Base-by-base conservation (phyloP, 192 early-diverging fungal species). In the Backusella tarrabulga region DNA sequence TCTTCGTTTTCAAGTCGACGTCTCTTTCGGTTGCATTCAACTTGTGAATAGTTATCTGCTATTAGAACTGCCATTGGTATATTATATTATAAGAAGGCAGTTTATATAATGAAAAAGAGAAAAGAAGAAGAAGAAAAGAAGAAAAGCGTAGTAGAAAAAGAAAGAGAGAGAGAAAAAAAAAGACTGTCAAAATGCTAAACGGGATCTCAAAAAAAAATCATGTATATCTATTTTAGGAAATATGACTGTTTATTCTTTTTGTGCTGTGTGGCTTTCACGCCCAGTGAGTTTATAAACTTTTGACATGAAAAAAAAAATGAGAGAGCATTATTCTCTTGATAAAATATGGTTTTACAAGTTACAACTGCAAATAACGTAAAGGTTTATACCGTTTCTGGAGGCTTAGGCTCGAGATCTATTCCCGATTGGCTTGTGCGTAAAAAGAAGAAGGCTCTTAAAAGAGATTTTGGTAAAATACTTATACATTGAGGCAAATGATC, bases 381-480 rank as follows among this genome's bases (percentile, higher is more conserved):
- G 83, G 95, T 98, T 73, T 93, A 93, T 79, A 92, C 92, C 15
- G 89, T 94, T 52, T 92, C 90, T 32, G 92, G 93, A 34, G 90
- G 91, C 77, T 89, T 90, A 82, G 92, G 87, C 76, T 92, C 84
- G 85, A 86, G 86, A 83, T 86, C 96, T 74, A 91, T 99, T 67
- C 98, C 98, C 21, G 96, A 99, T 87, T 99, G 98, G 98, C 87
- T 97, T 23, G 93, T 92, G 2, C 89, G 91, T 75, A 88, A 90
- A 72, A 96, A 96, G 79, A 90, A 90, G 74, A 96, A 95, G 74
- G 90, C 90, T 29, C 83, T 99, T 72, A 95, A 97, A 83, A 90
- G 97, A 76, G 97, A 98, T 83, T 82, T 88, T 63, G 93, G 93
- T 93, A 85, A 50, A 19, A 68, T 32, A n/a, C 40, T 71, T n/a